Base-by-base conservation (phyloP, 805 yeast genomes). In the Ogataea philodendri region DNA sequence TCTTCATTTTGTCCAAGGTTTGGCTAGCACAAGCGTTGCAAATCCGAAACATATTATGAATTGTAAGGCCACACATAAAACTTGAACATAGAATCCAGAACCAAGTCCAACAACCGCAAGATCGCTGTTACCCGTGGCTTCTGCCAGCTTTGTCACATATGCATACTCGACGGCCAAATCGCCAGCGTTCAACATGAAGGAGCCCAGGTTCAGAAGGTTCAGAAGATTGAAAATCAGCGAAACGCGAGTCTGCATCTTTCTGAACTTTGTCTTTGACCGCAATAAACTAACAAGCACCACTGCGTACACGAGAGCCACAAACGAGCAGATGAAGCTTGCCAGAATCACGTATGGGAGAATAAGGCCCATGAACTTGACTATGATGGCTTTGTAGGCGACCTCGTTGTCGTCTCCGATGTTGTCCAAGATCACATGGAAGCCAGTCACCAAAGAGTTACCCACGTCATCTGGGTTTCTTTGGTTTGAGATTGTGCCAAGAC, bases 401-500 rank as follows among this genome's bases (percentile, higher is more conserved):
- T 35, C 37, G 24, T 49, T 54, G 16, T 44, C 46, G 22, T 42
- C 43, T 1, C 50, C 45, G 15, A 58, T 40, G 16, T 58, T 59
- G n/a, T 51, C 42, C 14, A 66, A 46, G 1, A 60, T 51, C 15
- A 60, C 56, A 14, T 63, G 61, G 49, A 67, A 71, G 1, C 69
- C 65, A 8, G 55, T 45, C 9, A 63, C 67, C 39, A 72, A 59
- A 15, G 70, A 60, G 14, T 65, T 57, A 3, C 74, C 70, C 44
- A 69, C 54, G 8, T 49, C 51, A 3, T 53, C 54, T 4, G 70
- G 57, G 43, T 70, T 62, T 5, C 68, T 62, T 37, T 63, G 51
- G 30, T 60, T 59, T 4, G 76, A 65, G 16, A 67, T 52, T 16
- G 52, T 51, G 7, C 67, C 70, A 25, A 72, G 54, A 43, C 69